Evolutionary conservation across 805 yeast genomes (phyloP), one percentile per base, ranked within the genome.

Genomic region (Saccharomycopsis sp.): DNA sequence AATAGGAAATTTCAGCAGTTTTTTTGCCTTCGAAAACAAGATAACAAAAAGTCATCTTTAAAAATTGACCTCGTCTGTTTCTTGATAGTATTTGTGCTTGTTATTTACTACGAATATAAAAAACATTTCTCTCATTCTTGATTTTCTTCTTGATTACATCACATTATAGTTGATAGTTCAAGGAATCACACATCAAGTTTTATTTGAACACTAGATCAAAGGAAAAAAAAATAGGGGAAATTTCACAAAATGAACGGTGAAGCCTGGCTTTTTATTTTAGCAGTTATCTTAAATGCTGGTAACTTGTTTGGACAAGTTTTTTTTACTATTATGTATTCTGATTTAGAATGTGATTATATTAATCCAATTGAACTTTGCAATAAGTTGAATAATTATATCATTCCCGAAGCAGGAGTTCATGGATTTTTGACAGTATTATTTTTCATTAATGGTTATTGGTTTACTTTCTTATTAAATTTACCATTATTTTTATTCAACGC

Each of bases 351-450:
- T 56, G 98, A 92, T 62, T 92, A 89, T 69, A 88, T 89, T 66
- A 92, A 89, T 62, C 97, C 97, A 42, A 86, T 89, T 59, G 97
- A 89, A 64, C 71, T 92, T 53, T 92, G 98, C 66, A 85, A 85
- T 66, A 80, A 84, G 56, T 74, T 92, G 58, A 92, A 92, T 70
- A 78, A 81, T 52, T 78, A 84, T 64, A 78, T 89, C 52, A 67
- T 82, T 31, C 96, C 96, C 36, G 97, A 92, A 63, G 95, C 95
- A 21, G 78, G 70, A 3, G 63, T 84, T 44, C 96, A 89, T 54
- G 92, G 71, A 2, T 65, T 79, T 43, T 59, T 87, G 49, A 70
- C 95, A 5, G 44, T 70, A 3, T 62, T 84, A 49, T 80, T 89
- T 59, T 66, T 92, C 51, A 58, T 89, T 49, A 83, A 83, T 49